Base-by-base conservation (phyloP, 352 stramenopile species). In the Phytopythium montanum region DNA sequence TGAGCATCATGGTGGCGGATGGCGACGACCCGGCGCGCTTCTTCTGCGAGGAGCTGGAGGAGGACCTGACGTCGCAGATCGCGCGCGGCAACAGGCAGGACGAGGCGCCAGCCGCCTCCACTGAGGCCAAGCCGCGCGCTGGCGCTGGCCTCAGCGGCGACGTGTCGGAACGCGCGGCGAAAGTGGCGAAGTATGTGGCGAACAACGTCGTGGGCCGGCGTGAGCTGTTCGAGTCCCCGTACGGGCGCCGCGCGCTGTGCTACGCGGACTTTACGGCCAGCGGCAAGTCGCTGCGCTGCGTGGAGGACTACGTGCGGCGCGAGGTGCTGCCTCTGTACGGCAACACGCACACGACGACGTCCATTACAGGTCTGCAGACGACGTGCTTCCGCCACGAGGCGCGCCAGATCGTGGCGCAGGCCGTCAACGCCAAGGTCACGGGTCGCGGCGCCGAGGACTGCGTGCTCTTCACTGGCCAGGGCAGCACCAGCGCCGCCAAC, bases 221-320 rank as follows among this genome's bases (percentile, higher is more conserved):
- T 23, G 68, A 62, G 55, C 65, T 84, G 10, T 86, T 90, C 53
- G 73, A 80, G 29, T 72, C 76, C 13, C 88, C 90, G 12, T 97
- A 87, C 62, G 87, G 88, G 23, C 19, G 59, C 16, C 75, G 72
- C 19, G 88, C 85, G 3, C 61, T 98, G 26, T 80, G 97, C 41
- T 99, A 99, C 68, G 94, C 87, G 8, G 96, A 99, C 79, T 98
- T 96, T 56, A 98, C 95, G 16, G 97, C 96, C 45, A 97, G 86
- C 39, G 87, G 90, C 56, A 90, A 95, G 60, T 79, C 92, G 5
- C 59, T 98, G 12, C 65, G 60, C 45, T 95, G 75, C 49, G 83
- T 99, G 13, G 96, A 99, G 70, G 60, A 85, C 18, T 98, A 98
- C 56, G 66, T 99, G 5, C 49, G 67, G 29, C 34, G 76, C 31